These are phyloP conservation scores for Reutealis trisperma DNA, from an alignment of 345 rosid species.

Conservation along the genomic window DNA sequence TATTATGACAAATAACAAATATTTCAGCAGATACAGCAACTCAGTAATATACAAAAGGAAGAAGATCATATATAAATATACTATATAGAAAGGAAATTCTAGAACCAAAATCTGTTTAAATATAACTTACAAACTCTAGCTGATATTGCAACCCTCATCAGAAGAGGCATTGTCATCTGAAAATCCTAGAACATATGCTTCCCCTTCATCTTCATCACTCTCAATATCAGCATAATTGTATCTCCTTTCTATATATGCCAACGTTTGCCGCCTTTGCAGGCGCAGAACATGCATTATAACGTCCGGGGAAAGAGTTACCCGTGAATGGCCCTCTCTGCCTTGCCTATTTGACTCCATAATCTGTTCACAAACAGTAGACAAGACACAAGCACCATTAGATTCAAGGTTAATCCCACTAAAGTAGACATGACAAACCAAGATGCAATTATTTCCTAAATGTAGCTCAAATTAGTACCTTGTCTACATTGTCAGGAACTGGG, in stretches of 20 bases:
- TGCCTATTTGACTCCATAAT: conserved; percentile 58
- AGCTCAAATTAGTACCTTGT: conserved; percentile 39
- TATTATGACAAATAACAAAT: background rate
- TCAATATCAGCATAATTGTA: conserved; percentile 38
- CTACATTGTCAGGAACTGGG: conserved; percentile 44
- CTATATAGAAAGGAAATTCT: background rate
- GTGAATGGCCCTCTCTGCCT: conserved; percentile 56
- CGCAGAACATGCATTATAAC: conserved; percentile 67
- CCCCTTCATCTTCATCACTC: conserved; percentile 45
- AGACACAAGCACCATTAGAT: background rate
- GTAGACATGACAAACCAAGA: background rate
- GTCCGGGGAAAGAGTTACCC: conserved; percentile 51
- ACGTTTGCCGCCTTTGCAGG: conserved; percentile 61
- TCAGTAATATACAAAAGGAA: background rate
- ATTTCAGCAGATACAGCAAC: background rate
- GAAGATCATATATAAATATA: no score
- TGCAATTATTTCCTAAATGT: no score
- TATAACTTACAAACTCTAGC: conserved; percentile 24
- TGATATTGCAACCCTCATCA: conserved; percentile 34
- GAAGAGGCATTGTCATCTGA: conserved; percentile 28
- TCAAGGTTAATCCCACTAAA: background rate
- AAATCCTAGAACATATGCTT: conserved; percentile 26
- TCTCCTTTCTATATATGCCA: conserved; percentile 53
- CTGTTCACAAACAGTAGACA: conserved; percentile 28
- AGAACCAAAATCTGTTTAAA: background rate